phyloP scores from a whole-genome alignment of 2,329 filamentous ascomycete genomes.

The Dothideomycetes sp. region DNA sequence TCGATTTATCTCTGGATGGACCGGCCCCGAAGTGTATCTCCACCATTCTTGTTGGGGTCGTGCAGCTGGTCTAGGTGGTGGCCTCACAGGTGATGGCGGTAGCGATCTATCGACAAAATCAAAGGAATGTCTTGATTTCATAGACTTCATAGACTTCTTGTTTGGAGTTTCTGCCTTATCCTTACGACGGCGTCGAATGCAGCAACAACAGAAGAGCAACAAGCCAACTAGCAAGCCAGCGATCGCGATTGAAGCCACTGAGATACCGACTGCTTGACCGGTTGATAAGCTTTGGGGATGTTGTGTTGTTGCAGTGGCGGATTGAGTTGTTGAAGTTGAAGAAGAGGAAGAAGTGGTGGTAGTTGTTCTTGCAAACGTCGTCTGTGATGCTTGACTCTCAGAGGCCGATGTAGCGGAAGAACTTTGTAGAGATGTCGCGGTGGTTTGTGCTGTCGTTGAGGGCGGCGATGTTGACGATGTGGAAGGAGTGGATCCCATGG shows the following conservation, averaged over 20 bases:
- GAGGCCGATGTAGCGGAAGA: not conserved
- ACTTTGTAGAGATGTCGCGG: not conserved
- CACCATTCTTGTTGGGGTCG: conserved; percentile 7
- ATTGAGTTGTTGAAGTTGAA: not conserved
- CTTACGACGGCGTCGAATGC: conserved; percentile 8
- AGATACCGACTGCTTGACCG: conserved; percentile 26
- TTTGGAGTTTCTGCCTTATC: conserved; percentile 8
- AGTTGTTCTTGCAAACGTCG: not conserved
- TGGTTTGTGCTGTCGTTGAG: not conserved
- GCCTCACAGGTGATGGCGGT: conserved; percentile 12
- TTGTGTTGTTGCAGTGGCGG: not conserved
- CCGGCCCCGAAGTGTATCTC: conserved; percentile 2
- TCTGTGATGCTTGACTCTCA: too few species aligned
- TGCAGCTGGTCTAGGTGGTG: not conserved
- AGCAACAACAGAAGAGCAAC: conserved; percentile 16
- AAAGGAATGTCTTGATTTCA: conserved; percentile 20
- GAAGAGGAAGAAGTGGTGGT: not conserved
- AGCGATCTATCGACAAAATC: conserved; percentile 27
- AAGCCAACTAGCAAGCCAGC: conserved; percentile 20
- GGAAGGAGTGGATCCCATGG: conserved; percentile 12
- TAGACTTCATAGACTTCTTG: conserved; percentile 12
- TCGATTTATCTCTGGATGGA: conserved; percentile 16
- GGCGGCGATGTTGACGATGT: not conserved
- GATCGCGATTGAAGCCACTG: conserved; percentile 24
- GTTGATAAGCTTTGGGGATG: conserved; percentile 19